A percentile compares a stretch with the other conserved stretches of the same genome.
Conservation (phyloP, 257 asterid genomes). For the Jacaranda mimosifolia region DNA sequence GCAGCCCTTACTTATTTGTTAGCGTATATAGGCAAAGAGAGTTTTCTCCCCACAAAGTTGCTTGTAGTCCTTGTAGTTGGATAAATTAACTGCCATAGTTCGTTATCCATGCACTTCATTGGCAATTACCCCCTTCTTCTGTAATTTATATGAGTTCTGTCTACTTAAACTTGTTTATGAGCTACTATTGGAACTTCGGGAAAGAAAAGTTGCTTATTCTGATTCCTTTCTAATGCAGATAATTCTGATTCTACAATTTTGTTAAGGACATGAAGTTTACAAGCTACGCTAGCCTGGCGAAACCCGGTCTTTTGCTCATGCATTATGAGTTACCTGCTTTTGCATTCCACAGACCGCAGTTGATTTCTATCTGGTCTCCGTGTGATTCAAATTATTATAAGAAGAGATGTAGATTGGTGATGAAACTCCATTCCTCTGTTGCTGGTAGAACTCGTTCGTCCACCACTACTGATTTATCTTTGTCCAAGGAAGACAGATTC, state of each 20-base stretch:
- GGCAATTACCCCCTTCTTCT: neutral
- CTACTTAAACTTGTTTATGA: neutral
- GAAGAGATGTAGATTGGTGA: constrained; percentile 49
- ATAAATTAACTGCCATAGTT: neutral
- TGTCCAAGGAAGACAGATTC: constrained; percentile 43
- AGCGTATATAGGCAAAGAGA: neutral
- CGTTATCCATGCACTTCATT: neutral
- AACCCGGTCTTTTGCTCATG: constrained; percentile 65
- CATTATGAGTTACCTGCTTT: constrained; percentile 65
- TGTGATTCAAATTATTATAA: constrained; percentile 44
- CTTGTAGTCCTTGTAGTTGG: neutral
- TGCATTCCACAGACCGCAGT: constrained; percentile 44
- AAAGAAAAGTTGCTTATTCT: constrained; percentile 18
- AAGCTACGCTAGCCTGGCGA: constrained; percentile 59
- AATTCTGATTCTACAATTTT: constrained; percentile 29
- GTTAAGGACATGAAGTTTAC: constrained; percentile 61
- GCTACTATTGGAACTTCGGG: constrained; percentile 6
- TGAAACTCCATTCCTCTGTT: constrained; percentile 59
- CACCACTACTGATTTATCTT: constrained; percentile 38
- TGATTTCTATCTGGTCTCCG: constrained; percentile 45
- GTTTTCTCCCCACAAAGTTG: neutral
- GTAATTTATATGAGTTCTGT: constrained; percentile 6
- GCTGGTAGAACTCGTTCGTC: constrained; percentile 59
- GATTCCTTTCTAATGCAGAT: constrained; percentile 42
- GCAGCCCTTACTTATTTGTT: neutral